Base-by-base conservation (phyloP, 176 grass and related monocot species). In the Zoysia japonica region DNA sequence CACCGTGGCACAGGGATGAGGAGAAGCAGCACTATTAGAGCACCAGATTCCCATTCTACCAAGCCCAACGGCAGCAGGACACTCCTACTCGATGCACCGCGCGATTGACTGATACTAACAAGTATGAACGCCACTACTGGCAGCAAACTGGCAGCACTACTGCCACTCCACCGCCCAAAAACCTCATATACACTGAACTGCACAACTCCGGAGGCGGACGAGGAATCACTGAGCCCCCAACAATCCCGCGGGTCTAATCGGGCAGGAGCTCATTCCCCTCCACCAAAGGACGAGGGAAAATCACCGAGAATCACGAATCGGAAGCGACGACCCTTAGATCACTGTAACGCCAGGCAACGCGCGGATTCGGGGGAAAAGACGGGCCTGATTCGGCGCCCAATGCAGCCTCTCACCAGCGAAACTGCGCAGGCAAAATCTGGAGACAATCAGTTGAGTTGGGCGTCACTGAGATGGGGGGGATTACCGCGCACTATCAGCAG, bases 271-370 rank as follows among this genome's bases (percentile, higher is more conserved):
- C 15, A 6, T 11, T 9, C 59, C 20, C 6, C 54, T 2, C 11
- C 20, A 36, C 11, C 39, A 17, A 46, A 1, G 19, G 7, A 47
- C 20, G 39, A 6, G 15, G 8, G 6, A 2, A 46, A 17, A 8
- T 14, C 9, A 5, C 28, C 5, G 9, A 43, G 11, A 2, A 35
- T 3, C 54, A 50, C 48, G 20, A 80, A 74, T 68, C 68, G 4
- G 50, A 61, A 2, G 19, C 28, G 45, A 13, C 65, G 61, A 80
- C 61, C 72, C 82, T 78, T 85, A 89, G 73, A 78, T 85, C 82
- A 82, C n/a, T 17, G 68, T 14, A 70, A 44, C 85, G 64, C 43
- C 2, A 16, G 65, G 45, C 70, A 68, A 44, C 74, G 3, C 38
- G 28, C 12, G 41, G 54, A 38, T 63, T 71, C 64, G 28, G 46